Evolutionary conservation across 2,329 filamentous ascomycete genomes (phyloP).

Genomic region (Talaromyces sp.): DNA sequence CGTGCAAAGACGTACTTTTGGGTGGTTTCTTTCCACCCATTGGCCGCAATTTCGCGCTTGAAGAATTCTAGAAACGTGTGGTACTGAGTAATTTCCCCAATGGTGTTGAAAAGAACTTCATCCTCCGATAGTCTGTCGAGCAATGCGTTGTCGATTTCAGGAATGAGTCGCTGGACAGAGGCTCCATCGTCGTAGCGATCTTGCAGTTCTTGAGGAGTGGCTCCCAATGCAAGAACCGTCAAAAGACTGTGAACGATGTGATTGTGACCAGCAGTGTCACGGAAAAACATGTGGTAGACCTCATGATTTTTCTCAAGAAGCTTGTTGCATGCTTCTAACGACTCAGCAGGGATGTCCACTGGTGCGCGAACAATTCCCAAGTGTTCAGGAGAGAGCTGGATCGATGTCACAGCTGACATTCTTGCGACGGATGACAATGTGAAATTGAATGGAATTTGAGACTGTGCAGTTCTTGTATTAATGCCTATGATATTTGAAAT

Average conservation of each 20-base stretch:
- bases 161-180: conserved; percentile 27
- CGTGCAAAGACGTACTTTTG: conserved; percentile 62
- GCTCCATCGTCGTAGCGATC: conserved; percentile 27
- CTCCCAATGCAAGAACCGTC: conserved; percentile 31
- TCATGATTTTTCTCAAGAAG: conserved; percentile 33
- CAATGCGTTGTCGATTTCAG: conserved; percentile 24
- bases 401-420: not conserved
- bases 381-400: not conserved
- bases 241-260: conserved; percentile 33
- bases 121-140: conserved; percentile 25
- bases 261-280: conserved; percentile 25
- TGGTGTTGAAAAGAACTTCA: not conserved
- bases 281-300: conserved; percentile 30
- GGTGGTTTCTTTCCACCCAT: conserved; percentile 58
- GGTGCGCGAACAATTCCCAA: not conserved
- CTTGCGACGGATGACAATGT: not conserved
- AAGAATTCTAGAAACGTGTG: conserved; percentile 70
- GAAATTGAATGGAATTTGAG: not conserved
- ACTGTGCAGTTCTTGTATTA: not conserved
- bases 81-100: conserved; percentile 51
- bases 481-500: not conserved
- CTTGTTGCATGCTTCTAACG: conserved; percentile 19
- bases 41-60: conserved; percentile 60
- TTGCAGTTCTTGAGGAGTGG: conserved; percentile 24
- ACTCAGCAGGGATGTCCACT: not conserved